These are phyloP conservation scores for Suillus placidus DNA, from an alignment of 768 basidiomycete genomes.

Conservation along the genomic window DNA sequence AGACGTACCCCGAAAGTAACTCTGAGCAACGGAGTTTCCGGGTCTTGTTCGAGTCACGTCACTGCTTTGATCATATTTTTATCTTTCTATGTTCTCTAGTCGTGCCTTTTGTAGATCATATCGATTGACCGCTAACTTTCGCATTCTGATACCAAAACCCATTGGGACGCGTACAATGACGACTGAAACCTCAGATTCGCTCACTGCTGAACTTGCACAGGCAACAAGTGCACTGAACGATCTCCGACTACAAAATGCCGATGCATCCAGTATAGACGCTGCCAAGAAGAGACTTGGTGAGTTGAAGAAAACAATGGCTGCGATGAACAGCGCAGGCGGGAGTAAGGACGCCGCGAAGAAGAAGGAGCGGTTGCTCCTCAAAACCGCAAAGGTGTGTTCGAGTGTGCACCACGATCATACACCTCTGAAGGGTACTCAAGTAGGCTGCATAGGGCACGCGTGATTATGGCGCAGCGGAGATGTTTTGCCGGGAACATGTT, in stretches of 20 bases:
- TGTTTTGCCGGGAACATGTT: conserved; percentile 89
- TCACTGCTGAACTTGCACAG: conserved; percentile 56
- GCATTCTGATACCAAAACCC: conserved; percentile 1
- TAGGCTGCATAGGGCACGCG: conserved; percentile 74
- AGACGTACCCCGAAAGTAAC: background rate
- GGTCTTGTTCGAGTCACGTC: conserved; percentile 6
- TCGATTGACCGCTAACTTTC: conserved; percentile 2
- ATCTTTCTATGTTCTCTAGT: conserved; percentile 8
- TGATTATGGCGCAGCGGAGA: conserved; percentile 91
- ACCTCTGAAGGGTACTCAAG: conserved; percentile 18
- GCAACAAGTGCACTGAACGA: conserved; percentile 64
- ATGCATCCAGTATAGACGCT: conserved; percentile 54
- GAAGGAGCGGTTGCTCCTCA: conserved; percentile 74
- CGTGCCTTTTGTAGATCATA: conserved; percentile 4
- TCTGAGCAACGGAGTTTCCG: background rate
- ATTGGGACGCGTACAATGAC: conserved; percentile 38
- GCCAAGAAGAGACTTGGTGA: conserved; percentile 72
- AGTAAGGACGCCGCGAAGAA: conserved; percentile 57
- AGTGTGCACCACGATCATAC: conserved; percentile 6
- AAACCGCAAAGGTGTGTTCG: conserved; percentile 87
- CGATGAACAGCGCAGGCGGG: conserved; percentile 38
- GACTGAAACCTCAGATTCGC: conserved; percentile 36
- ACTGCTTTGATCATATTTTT: background rate
- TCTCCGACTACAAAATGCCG: conserved; percentile 58
- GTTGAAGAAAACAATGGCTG: conserved; percentile 58